Evolutionary conservation across 1,284 basidiomycete genomes (phyloP).

Genomic region (Leccinum angustisporum): DNA sequence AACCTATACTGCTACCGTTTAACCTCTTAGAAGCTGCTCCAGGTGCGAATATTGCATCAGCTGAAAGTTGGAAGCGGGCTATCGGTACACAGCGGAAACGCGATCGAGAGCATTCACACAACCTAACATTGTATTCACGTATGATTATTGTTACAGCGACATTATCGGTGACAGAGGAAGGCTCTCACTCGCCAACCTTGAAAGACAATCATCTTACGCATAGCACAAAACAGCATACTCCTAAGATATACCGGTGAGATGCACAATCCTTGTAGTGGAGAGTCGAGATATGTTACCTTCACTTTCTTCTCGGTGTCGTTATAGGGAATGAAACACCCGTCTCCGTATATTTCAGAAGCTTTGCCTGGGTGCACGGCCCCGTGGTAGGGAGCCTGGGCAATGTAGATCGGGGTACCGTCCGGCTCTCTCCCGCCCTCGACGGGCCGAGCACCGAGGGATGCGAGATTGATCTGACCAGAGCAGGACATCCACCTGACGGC

Average conservation of each 20-base stretch:
- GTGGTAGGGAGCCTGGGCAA: slow-evolving; percentile 57
- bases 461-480: slow-evolving; percentile 46
- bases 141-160: slow-evolving; percentile 11
- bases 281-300: slow-evolving; percentile 24
- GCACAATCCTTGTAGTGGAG: background rate
- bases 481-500: slow-evolving; percentile 59
- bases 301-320: slow-evolving; percentile 34
- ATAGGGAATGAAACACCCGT: slow-evolving; percentile 44
- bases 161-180: background rate
- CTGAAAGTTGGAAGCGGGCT: background rate
- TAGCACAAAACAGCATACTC: slow-evolving; percentile 47
- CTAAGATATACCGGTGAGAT: slow-evolving; percentile 28
- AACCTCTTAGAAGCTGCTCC: background rate
- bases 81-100: background rate
- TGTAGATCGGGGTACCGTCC: slow-evolving; percentile 58
- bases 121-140: slow-evolving; percentile 1
- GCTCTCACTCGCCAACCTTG: background rate
- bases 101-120: background rate
- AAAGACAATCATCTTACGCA: slow-evolving; percentile 14
- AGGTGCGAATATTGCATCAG: background rate
- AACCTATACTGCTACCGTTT: background rate
- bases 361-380: slow-evolving; percentile 63
- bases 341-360: slow-evolving; percentile 49
- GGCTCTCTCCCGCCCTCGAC: slow-evolving; percentile 69
- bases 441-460: slow-evolving; percentile 45